Conservation (phyloP, 331 rosid species). For the Dryas integrifolia region DNA sequence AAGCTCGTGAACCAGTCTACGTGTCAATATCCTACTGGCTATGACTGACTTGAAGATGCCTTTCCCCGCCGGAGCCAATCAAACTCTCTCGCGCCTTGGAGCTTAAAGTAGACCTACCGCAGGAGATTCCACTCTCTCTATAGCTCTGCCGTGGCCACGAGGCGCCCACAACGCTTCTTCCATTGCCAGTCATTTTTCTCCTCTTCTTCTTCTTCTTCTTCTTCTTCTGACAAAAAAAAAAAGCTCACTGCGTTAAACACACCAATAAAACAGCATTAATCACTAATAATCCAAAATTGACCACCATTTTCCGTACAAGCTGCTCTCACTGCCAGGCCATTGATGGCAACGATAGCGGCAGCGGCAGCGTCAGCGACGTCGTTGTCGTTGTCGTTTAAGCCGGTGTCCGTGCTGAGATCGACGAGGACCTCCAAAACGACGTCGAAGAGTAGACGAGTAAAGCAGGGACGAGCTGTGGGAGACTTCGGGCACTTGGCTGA, state of each 20-base stretch:
- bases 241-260: neutral
- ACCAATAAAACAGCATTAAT: neutral
- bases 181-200: constrained; percentile 9
- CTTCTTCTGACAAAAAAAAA: no score
- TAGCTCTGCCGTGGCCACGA: neutral
- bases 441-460: constrained; percentile 23
- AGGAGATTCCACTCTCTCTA: neutral
- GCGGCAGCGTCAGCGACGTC: constrained; percentile 26
- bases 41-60: neutral
- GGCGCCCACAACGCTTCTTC: neutral
- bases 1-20: neutral
- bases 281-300: neutral
- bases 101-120: neutral
- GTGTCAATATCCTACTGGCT: neutral
- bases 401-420: constrained; percentile 28
- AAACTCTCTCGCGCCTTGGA: neutral
- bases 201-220: constrained; percentile 7
- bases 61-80: neutral
- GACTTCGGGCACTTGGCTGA: constrained; percentile 60
- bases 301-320: neutral
- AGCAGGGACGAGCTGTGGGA: constrained; percentile 42
- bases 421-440: constrained; percentile 23
- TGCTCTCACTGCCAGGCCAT: neutral
- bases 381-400: constrained; percentile 30
- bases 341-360: constrained; percentile 43